Percentiles rank a stretch among this genome's conserved stretches.
Conservation (phyloP, 2,329 filamentous ascomycete genomes). For the Chaetomium globosum region DNA sequence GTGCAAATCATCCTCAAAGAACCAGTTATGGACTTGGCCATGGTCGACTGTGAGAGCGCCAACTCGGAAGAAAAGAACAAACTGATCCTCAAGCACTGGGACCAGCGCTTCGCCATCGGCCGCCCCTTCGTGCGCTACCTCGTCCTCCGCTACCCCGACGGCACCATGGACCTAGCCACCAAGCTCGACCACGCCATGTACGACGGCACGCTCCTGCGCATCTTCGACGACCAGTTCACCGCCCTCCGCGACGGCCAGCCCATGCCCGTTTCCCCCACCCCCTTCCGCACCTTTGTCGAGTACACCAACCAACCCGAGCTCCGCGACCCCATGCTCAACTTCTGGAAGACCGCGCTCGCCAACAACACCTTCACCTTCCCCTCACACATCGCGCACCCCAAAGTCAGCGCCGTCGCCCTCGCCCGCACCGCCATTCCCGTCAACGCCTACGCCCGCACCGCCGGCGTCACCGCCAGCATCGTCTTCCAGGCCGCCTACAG, state of each 20-base stretch:
- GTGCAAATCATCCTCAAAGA: not conserved
- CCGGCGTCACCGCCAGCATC: not conserved
- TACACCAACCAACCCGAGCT: not conserved
- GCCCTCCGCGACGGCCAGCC: not conserved
- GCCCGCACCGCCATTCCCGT: not conserved
- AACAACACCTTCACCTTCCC: not conserved
- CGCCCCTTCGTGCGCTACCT: slow-evolving; percentile 1
- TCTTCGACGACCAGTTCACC: slow-evolving; percentile 2
- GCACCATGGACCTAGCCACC: not conserved
- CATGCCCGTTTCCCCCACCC: not conserved
- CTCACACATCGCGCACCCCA: not conserved
- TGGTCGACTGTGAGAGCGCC: not conserved
- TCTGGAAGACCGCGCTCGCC: not conserved
- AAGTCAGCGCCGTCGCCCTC: not conserved
- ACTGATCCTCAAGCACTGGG: not conserved
- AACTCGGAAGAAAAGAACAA: not conserved
- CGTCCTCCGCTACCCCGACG: not conserved
- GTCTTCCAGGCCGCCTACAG: slow-evolving; percentile 5
- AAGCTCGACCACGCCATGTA: slow-evolving; percentile 6
- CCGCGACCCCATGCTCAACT: not conserved
- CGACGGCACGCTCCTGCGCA: slow-evolving; percentile 8
- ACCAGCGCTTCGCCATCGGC: not conserved
- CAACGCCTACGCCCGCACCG: not conserved
- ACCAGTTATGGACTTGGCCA: not conserved
- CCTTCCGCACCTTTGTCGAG: not conserved